A percentile compares a stretch with the other conserved stretches of the same genome.
Evolutionary conservation across 202 grass and related monocot genomes (phyloP).

Genomic region (Carex sylvatica): DNA sequence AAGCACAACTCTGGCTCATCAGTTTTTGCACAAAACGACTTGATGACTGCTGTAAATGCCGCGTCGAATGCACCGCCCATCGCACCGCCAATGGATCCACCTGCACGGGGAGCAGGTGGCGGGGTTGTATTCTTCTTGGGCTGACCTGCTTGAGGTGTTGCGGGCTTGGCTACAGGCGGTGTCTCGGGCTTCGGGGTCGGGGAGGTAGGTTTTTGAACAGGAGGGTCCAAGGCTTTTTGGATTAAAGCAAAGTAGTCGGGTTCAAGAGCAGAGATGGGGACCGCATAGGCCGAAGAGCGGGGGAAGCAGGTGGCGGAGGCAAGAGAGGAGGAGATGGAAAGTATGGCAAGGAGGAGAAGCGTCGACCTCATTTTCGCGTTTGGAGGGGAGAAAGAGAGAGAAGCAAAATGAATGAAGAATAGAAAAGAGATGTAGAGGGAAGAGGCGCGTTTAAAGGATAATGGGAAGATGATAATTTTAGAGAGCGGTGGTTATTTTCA

Average conservation of each 20-base stretch:
- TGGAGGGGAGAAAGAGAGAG: background rate
- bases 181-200: background rate
- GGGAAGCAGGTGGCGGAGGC: constrained; percentile 15
- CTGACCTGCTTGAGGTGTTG: background rate
- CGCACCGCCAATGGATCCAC: background rate
- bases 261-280: constrained; percentile 6
- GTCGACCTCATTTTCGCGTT: constrained; percentile 21
- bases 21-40: constrained; percentile 40
- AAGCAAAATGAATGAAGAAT: constrained; percentile 19
- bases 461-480: constrained; percentile 30
- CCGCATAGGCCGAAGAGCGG: constrained; percentile 16
- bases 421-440: constrained; percentile 27
- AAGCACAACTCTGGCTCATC: constrained; percentile 31
- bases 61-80: background rate
- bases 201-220: background rate
- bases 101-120: background rate
- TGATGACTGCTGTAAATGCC: constrained; percentile 20
- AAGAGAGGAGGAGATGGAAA: constrained; percentile 14
- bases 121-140: background rate
- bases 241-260: background rate
- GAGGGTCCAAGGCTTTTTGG: background rate
- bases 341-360: background rate
- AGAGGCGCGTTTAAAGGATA: constrained; percentile 38
- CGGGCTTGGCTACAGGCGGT: background rate
- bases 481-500: background rate